Conservation (phyloP, 2,329 filamentous ascomycete genomes). For the Fusarium siculi region DNA sequence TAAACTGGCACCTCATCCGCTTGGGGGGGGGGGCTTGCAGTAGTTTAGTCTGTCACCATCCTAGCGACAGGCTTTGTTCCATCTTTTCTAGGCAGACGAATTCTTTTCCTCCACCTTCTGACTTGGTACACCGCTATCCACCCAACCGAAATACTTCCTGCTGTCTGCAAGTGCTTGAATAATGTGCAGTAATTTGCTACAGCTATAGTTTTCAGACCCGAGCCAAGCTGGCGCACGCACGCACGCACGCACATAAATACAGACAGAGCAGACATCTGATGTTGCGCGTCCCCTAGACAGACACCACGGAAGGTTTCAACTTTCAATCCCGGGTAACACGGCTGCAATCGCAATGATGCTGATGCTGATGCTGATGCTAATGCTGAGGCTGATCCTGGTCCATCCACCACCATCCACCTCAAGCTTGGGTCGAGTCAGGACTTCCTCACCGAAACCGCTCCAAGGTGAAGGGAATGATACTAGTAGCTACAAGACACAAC, state of each 20-base stretch:
- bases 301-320: constrained; percentile 5
- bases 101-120: constrained; percentile 23
- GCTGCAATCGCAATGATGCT: not conserved
- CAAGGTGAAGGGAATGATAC: not conserved
- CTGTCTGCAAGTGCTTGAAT: constrained; percentile 2
- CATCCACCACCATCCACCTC: constrained; percentile 3
- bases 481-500: not conserved
- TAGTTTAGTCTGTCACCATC: constrained; percentile 21
- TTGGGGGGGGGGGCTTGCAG: constrained; percentile 35
- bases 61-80: not conserved
- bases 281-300: constrained; percentile 22
- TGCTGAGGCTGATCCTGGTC: not conserved
- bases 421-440: constrained; percentile 18
- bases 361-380: not conserved
- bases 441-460: constrained; percentile 34
- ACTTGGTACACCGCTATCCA: constrained; percentile 10
- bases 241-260: constrained; percentile 1
- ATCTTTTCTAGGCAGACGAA: constrained; percentile 41
- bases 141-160: not conserved
- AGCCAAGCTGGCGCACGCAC: not conserved
- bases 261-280: constrained; percentile 18
- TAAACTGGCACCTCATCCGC: constrained; percentile 11
- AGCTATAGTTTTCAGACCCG: not conserved
- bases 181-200: constrained; percentile 18
- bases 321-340: constrained; percentile 19